A percentile compares a stretch with the other conserved stretches of the same genome.
Conservation (phyloP, 2,329 filamentous ascomycete genomes). For the Colletotrichum filicis region DNA sequence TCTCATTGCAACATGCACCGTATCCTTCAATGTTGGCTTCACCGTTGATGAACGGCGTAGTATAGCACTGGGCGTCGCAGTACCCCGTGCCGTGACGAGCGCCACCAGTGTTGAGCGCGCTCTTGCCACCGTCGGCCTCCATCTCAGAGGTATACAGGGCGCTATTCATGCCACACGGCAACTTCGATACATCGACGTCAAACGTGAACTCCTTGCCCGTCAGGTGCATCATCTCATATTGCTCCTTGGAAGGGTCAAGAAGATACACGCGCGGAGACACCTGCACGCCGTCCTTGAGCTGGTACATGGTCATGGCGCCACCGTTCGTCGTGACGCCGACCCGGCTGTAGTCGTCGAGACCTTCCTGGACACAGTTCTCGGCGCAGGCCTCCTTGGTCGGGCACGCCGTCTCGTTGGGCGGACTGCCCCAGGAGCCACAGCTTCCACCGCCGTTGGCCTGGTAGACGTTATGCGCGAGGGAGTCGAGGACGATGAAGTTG, state of each 20-base stretch:
- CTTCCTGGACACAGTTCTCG: slow-evolving; percentile 65
- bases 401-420: slow-evolving; percentile 56
- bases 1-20: slow-evolving; percentile 64
- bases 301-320: slow-evolving; percentile 43
- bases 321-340: slow-evolving; percentile 47
- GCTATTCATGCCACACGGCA: slow-evolving; percentile 76
- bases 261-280: slow-evolving; percentile 66
- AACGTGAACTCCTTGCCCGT: slow-evolving; percentile 72
- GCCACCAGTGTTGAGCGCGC: slow-evolving; percentile 64
- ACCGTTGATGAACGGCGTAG: slow-evolving; percentile 61
- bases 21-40: slow-evolving; percentile 52
- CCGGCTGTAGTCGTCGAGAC: slow-evolving; percentile 57
- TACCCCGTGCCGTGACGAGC: slow-evolving; percentile 72
- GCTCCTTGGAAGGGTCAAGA: slow-evolving; percentile 61
- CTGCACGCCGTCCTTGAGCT: slow-evolving; percentile 38
- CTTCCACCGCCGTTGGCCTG: slow-evolving; percentile 46
- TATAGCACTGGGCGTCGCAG: slow-evolving; percentile 70
- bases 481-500: slow-evolving; percentile 62
- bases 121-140: slow-evolving; percentile 69
- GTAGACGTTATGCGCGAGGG: slow-evolving; percentile 57
- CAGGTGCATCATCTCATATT: slow-evolving; percentile 70
- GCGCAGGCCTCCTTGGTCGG: slow-evolving; percentile 61
- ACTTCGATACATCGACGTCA: slow-evolving; percentile 72
- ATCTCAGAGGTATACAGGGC: slow-evolving; percentile 70
- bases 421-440: slow-evolving; percentile 47